Conservation (phyloP, 108 stramenopile species). For the Skeletonema potamos region DNA sequence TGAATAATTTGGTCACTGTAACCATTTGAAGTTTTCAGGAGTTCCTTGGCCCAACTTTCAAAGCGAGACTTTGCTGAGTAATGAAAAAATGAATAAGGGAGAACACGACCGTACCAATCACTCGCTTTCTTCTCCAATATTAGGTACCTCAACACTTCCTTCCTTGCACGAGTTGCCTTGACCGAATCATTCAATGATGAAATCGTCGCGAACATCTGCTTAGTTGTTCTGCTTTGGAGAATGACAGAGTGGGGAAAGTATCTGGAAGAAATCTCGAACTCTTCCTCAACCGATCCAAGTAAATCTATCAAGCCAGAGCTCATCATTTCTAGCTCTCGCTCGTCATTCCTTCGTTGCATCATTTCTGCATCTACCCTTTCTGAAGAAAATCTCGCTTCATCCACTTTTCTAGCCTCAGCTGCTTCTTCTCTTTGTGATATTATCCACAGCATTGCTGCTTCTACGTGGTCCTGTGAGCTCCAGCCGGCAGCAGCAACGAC, state of each 20-base stretch:
- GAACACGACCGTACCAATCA: conserved; percentile 64
- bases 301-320: conserved; percentile 21
- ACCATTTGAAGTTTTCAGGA: conserved; percentile 1
- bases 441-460: conserved; percentile 67
- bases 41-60: conserved; percentile 25
- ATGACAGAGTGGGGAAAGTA: conserved; percentile 37
- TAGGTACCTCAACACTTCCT: conserved; percentile 38
- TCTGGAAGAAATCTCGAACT: conserved; percentile 11
- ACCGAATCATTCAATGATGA: neutral
- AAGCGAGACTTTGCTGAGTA: conserved; percentile 29
- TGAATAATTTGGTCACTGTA: neutral
- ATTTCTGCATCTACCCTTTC: conserved; percentile 29
- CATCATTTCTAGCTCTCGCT: conserved; percentile 17
- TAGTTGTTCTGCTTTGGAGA: conserved; percentile 9
- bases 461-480: conserved; percentile 39
- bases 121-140: conserved; percentile 52
- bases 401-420: conserved; percentile 57
- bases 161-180: conserved; percentile 18
- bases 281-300: conserved; percentile 26
- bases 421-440: conserved; percentile 63
- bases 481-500: conserved; percentile 9
- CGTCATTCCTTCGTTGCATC: conserved; percentile 30
- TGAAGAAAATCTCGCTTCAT: conserved; percentile 54
- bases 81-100: conserved; percentile 42
- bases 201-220: conserved; percentile 16